phyloP scores from a whole-genome alignment of 768 basidiomycete species.

The Lactifluus piperatus region DNA sequence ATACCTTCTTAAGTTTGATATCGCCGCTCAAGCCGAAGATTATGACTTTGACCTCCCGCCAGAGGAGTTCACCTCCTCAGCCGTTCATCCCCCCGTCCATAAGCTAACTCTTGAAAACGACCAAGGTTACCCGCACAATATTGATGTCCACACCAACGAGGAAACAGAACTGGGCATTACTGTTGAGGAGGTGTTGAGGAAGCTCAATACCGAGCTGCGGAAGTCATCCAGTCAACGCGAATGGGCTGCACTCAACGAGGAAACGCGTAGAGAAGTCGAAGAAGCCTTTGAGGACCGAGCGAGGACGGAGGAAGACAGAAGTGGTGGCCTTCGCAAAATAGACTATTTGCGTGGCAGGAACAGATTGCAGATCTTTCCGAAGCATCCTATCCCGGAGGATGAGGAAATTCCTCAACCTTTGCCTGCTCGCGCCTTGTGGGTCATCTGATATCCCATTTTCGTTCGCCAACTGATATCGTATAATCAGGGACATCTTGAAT shows the following conservation, averaged over 20 bases:
- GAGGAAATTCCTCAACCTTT: neutral
- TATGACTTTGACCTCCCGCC: slow-evolving; percentile 7
- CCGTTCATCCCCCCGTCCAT: slow-evolving; percentile 9
- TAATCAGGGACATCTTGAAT: neutral
- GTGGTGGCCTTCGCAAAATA: slow-evolving; percentile 4
- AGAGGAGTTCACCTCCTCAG: slow-evolving; percentile 1
- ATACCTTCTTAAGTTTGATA: slow-evolving; percentile 12
- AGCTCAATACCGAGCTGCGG: neutral
- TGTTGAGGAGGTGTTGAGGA: slow-evolving; percentile 11
- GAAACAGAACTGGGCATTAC: slow-evolving; percentile 1
- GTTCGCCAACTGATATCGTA: neutral
- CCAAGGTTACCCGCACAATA: slow-evolving; percentile 13
- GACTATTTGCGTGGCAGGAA: slow-evolving; percentile 13
- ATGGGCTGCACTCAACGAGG: slow-evolving; percentile 8
- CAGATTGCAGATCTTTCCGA: slow-evolving; percentile 11
- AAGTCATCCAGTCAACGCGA: slow-evolving; percentile 12
- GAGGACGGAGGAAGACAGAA: slow-evolving; percentile 4
- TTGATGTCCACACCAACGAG: slow-evolving; percentile 6
- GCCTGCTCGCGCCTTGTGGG: slow-evolving; percentile 7
- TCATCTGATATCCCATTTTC: neutral
- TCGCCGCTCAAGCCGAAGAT: neutral
- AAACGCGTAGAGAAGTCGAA: slow-evolving; percentile 8
- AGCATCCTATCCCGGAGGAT: neutral
- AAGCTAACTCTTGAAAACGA: slow-evolving; percentile 6
- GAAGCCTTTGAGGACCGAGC: slow-evolving; percentile 2